Percentiles rank a stretch among this genome's conserved stretches.
Evolutionary conservation across 208 protist species (phyloP).

Genomic region (Trypanosoma caninum): DNA sequence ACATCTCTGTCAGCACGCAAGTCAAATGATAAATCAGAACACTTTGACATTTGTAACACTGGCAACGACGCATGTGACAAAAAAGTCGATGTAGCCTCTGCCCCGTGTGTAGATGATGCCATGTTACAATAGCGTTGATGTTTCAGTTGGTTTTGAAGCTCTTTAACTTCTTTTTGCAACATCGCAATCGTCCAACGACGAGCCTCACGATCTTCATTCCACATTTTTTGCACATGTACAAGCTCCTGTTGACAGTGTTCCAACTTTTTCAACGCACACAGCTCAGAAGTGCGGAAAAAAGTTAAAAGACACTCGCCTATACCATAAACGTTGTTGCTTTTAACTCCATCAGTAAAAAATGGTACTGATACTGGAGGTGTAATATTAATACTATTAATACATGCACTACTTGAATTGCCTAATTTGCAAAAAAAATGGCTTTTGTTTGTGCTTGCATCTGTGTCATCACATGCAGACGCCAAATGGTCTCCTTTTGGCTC

Average conservation of each 20-base stretch:
- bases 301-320: background rate
- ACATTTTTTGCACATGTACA: conserved; percentile 8
- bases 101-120: background rate
- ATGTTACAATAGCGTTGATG: background rate
- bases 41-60: too few relatives aligned
- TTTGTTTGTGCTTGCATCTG: too few relatives aligned
- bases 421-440: too few relatives aligned
- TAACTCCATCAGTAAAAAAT: too few relatives aligned
- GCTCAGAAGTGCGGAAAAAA: background rate
- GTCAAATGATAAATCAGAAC: too few relatives aligned
- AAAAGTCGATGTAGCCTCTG: background rate
- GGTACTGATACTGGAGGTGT: too few relatives aligned
- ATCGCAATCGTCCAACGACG: conserved; percentile 2
- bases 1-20: too few relatives aligned
- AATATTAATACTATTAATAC: too few relatives aligned
- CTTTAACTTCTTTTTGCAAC: background rate
- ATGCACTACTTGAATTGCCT: too few relatives aligned
- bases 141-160: background rate
- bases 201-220: background rate
- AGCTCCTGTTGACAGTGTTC: conserved; percentile 15
- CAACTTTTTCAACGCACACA: conserved; percentile 4
- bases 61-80: background rate
- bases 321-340: background rate
- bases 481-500: too few relatives aligned
- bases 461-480: too few relatives aligned